phyloP scores from a whole-genome alignment of 2,329 filamentous ascomycete species.

The Beauveria brongniartii region DNA sequence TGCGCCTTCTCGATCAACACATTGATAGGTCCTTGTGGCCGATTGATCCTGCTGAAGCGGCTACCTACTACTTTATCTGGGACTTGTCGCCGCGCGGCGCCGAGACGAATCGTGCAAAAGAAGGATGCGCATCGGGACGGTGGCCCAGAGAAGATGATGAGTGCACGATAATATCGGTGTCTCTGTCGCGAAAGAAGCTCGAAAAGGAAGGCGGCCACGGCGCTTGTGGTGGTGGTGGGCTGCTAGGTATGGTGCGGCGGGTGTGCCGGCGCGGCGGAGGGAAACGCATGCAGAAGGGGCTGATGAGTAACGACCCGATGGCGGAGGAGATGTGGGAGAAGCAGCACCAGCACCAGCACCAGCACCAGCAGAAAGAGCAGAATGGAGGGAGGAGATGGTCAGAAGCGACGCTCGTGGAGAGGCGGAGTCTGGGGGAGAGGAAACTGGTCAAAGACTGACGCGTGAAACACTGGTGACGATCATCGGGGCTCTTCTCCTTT shows the following conservation, averaged over 20 bases:
- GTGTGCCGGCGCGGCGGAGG: too few relatives aligned
- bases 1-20: constrained; percentile 7
- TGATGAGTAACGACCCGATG: background rate
- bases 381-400: background rate
- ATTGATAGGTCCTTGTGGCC: constrained; percentile 2
- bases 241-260: background rate
- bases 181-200: background rate
- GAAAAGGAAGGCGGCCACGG: background rate
- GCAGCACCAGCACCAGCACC: background rate
- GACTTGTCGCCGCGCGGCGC: background rate
- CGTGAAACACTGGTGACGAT: background rate
- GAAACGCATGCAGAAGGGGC: background rate
- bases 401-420: background rate
- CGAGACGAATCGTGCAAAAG: background rate
- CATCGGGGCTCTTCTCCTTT: background rate
- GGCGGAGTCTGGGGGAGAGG: background rate
- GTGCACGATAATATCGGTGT: background rate
- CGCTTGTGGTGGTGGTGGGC: background rate
- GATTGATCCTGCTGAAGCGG: constrained; percentile 3
- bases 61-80: constrained; percentile 5
- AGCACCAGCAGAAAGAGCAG: background rate
- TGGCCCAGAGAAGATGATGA: background rate
- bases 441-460: background rate
- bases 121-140: background rate
- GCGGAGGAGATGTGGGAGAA: background rate